These are phyloP conservation scores for Hyphopichia burtonii DNA, from an alignment of 1,139 yeast genomes.

Conservation along the genomic window DNA sequence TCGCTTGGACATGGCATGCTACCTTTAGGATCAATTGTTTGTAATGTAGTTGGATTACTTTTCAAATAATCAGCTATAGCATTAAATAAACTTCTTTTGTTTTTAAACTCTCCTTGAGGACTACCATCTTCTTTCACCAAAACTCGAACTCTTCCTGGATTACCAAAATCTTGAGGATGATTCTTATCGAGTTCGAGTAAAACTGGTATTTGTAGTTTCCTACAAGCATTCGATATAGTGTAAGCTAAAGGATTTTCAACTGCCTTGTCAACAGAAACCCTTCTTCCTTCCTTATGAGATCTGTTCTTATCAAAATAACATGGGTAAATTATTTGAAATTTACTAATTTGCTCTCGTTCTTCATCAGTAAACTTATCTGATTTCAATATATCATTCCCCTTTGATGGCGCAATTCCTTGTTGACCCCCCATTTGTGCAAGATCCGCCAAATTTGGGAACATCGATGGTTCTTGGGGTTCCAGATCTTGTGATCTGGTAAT, in stretches of 20 bases:
- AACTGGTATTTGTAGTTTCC: slow-evolving; percentile 48
- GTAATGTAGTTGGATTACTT: slow-evolving; percentile 68
- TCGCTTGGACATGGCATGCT: slow-evolving; percentile 66
- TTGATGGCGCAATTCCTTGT: not conserved
- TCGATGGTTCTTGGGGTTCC: slow-evolving; percentile 18
- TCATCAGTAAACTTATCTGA: slow-evolving; percentile 43
- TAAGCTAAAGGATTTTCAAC: slow-evolving; percentile 87
- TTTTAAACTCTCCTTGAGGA: slow-evolving; percentile 36
- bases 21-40: slow-evolving; percentile 50
- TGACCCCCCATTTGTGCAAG: not conserved
- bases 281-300: slow-evolving; percentile 78
- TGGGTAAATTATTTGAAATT: slow-evolving; percentile 79
- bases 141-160: slow-evolving; percentile 90
- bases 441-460: slow-evolving; percentile 21
- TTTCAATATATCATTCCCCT: slow-evolving; percentile 31
- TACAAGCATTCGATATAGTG: slow-evolving; percentile 68
- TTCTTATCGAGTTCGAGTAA: slow-evolving; percentile 76
- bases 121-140: slow-evolving; percentile 50
- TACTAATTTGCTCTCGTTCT: slow-evolving; percentile 59
- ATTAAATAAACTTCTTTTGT: slow-evolving; percentile 67
- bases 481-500: slow-evolving; percentile 65
- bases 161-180: slow-evolving; percentile 97
- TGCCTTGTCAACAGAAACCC: slow-evolving; percentile 65
- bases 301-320: slow-evolving; percentile 85
- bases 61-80: slow-evolving; percentile 62